phyloP scores from a whole-genome alignment of 2,329 filamentous ascomycete species.

The Raffaelea deltoideospora region DNA sequence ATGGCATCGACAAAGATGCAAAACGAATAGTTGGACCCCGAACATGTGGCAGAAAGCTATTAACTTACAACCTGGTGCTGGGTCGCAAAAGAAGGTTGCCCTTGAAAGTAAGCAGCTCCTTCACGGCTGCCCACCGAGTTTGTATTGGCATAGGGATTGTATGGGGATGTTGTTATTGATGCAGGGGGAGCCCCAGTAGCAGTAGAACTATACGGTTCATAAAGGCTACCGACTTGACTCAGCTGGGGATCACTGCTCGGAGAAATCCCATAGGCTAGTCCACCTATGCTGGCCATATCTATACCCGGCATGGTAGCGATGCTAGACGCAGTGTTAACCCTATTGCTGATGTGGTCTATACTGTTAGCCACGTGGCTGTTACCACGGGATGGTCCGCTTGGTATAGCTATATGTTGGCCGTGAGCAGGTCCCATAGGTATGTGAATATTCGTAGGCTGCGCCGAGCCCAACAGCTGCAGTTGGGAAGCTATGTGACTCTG shows the following conservation, averaged over 20 bases:
- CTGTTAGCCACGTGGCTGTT: not conserved
- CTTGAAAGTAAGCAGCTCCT: slow-evolving; percentile 51
- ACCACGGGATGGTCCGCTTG: slow-evolving; percentile 7
- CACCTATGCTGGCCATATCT: slow-evolving; percentile 45
- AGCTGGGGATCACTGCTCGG: slow-evolving; percentile 2
- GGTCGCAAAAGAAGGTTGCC: slow-evolving; percentile 34
- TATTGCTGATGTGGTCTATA: not conserved
- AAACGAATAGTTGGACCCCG: too few species aligned
- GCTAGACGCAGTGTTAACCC: not conserved
- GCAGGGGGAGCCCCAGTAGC: not conserved
- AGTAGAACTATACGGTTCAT: slow-evolving; percentile 3
- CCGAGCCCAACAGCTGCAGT: not conserved
- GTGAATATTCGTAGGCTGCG: not conserved
- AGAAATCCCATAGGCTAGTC: slow-evolving; percentile 19
- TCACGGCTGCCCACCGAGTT: slow-evolving; percentile 46
- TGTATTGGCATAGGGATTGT: slow-evolving; percentile 60
- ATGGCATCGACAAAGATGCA: not conserved
- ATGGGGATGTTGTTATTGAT: slow-evolving; percentile 31
- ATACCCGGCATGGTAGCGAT: not conserved
- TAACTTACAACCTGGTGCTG: slow-evolving; percentile 43
- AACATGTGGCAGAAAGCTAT: too few species aligned
- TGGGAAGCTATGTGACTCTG: not conserved
- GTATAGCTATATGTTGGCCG: slow-evolving; percentile 3
- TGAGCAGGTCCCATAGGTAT: slow-evolving; percentile 6
- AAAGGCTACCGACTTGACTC: too few species aligned